Evolutionary conservation across 768 basidiomycete genomes (phyloP), one percentile per base, ranked within the genome.

Genomic region (Amanita brunnescens): DNA sequence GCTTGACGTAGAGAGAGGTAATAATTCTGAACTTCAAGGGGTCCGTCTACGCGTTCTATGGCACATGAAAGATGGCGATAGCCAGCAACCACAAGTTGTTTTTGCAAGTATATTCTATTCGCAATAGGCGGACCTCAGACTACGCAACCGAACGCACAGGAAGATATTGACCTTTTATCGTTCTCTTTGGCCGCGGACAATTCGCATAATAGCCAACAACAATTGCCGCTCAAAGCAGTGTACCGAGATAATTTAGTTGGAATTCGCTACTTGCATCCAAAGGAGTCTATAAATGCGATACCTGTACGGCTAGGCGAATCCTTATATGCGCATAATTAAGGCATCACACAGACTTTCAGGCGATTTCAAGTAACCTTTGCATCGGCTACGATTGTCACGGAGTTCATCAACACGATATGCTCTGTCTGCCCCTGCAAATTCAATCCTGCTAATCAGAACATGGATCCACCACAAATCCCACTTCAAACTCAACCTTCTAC

Each of bases 161-260:
- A 91, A 66, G 85, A 91, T 60, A 55, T 91, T 34, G 87, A 91
- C 57, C 66, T 91, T 18, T 66, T 89, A 21, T 73, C 79, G 2
- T 85, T 87, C 62, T 85, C 86, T 2, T 70, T 76, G 47, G 59
- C 66, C 20, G 59, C 67, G 26, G 62, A 59, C 33, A 46, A 48
- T 6, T 65, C 54, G 49, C 64, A 55, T 58, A 67, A 61, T 53
- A 68, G 33, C 58, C 40, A 67, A 49, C 38, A 69, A 10, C 81
- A 84, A 57, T 71, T 84, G 26, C 86, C 88, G n/a, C 66, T 91
- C 38, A 89, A 88, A 63, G 87, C 85, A 6, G 85, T 90, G 8
- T 87, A 86, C 61, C 80, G 84, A 20, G 87, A 85, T 50, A 70
- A 76, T 3, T 70, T 83, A 0, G 83, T 89, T 23, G 88, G 88